Conservation (phyloP, 257 asterid species). For the Nemophila menziesii region DNA sequence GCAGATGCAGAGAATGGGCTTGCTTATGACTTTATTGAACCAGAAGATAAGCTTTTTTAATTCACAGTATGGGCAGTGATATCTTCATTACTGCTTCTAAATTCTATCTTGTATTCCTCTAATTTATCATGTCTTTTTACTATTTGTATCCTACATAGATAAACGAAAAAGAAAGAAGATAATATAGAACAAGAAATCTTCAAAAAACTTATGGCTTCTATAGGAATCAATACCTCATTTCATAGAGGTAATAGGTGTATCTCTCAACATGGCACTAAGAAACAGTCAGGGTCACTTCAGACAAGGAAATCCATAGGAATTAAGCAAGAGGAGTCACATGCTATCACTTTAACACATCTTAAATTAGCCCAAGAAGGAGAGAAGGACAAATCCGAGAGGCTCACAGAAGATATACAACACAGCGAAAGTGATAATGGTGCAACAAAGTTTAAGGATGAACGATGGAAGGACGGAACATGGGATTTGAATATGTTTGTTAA, state of each 20-base stretch:
- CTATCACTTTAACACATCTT: conserved; percentile 22
- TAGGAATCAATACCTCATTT: conserved; percentile 33
- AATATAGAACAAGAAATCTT: conserved; percentile 7
- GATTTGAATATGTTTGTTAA: conserved; percentile 61
- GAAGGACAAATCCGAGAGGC: conserved; percentile 6
- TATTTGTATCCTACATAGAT: no score
- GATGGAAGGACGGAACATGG: conserved; percentile 72
- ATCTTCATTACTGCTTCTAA: conserved; percentile 10
- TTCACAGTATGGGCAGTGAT: conserved; percentile 31
- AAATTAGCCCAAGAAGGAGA: conserved; percentile 13
- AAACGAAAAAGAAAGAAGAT: conserved; percentile 3
- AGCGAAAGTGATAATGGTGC: not conserved
- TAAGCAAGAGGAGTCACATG: conserved; percentile 14
- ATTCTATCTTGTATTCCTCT: no score
- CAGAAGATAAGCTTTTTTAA: conserved; percentile 39
- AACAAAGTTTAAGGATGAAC: conserved; percentile 26
- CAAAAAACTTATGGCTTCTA: conserved; percentile 35
- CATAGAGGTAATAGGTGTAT: conserved; percentile 29
- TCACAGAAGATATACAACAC: conserved; percentile 9
- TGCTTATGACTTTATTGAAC: conserved; percentile 20
- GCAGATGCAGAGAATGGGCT: conserved; percentile 12
- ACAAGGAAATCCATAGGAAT: conserved; percentile 14
- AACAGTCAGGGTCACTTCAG: conserved; percentile 19
- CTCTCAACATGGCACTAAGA: conserved; percentile 27
- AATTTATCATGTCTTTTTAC: no score